These are phyloP conservation scores for Paracoccidioides lutzii DNA, from an alignment of 2,329 filamentous ascomycete species.

Conservation along the genomic window DNA sequence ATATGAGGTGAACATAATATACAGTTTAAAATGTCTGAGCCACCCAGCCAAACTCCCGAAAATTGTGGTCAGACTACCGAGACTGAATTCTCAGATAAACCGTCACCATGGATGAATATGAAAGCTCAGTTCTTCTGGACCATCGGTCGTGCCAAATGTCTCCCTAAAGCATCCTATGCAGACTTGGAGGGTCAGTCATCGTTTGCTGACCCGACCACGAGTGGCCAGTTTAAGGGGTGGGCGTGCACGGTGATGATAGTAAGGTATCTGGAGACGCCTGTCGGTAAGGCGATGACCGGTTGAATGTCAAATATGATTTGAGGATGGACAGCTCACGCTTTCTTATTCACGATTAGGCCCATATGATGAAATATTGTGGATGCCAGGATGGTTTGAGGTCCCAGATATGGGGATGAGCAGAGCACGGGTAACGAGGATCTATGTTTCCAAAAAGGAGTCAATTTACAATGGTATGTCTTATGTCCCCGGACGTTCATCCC, in stretches of 20 bases:
- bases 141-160: background rate
- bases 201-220: background rate
- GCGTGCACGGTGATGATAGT: background rate
- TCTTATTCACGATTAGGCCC: background rate
- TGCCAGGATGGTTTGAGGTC: background rate
- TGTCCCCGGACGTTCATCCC: background rate
- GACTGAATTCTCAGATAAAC: background rate
- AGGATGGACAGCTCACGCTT: background rate
- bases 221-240: background rate
- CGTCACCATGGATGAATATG: conserved; percentile 1
- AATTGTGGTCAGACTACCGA: background rate
- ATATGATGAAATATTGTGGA: conserved; percentile 1
- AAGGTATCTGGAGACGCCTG: background rate
- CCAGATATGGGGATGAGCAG: background rate
- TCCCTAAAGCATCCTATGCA: background rate
- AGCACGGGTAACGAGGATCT: background rate
- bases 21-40: background rate
- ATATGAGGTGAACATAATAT: background rate
- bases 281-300: background rate
- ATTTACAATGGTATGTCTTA: background rate
- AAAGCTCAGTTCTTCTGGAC: background rate
- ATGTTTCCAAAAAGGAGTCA: background rate
- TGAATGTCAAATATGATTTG: background rate
- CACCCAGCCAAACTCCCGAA: background rate
- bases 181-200: background rate